Evolutionary conservation across 148 eudicot species (phyloP).

Genomic region (Drosera capensis): DNA sequence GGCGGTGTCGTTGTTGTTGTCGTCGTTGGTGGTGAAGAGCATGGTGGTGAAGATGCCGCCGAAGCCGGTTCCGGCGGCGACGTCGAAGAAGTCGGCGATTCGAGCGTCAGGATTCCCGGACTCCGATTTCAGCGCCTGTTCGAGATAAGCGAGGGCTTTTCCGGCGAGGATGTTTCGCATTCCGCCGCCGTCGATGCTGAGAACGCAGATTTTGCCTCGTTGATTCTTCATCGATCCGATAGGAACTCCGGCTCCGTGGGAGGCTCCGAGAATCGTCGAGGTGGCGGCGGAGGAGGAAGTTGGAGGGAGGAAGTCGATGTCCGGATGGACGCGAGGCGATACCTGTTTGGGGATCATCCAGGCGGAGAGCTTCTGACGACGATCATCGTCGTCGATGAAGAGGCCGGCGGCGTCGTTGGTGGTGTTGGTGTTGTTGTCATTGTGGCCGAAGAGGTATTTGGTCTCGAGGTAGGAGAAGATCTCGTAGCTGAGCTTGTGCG

Average conservation of each 20-base stretch:
- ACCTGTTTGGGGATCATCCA: slow-evolving; percentile 51
- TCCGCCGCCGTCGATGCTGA: slow-evolving; percentile 76
- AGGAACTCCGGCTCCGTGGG: slow-evolving; percentile 6
- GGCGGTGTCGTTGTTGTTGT: too few species aligned
- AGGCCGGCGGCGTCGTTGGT: too few species aligned
- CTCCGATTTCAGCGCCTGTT: slow-evolving; percentile 39
- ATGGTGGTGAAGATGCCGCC: slow-evolving; percentile 77
- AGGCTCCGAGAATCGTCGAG: not conserved
- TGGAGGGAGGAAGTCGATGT: slow-evolving; percentile 4
- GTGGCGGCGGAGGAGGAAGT: not conserved
- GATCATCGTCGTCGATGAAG: too few species aligned
- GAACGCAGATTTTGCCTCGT: slow-evolving; percentile 71
- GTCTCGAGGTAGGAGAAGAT: slow-evolving; percentile 75
- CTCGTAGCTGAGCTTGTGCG: slow-evolving; percentile 89
- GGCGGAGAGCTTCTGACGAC: slow-evolving; percentile 42
- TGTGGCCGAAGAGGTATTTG: slow-evolving; percentile 82
- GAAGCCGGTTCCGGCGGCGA: slow-evolving; percentile 68
- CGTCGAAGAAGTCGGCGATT: slow-evolving; percentile 79
- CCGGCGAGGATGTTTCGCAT: slow-evolving; percentile 66
- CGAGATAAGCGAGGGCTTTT: slow-evolving; percentile 58
- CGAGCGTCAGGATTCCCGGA: slow-evolving; percentile 65
- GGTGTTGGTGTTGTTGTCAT: too few species aligned
- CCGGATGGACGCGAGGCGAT: slow-evolving; percentile 14
- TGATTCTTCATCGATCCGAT: slow-evolving; percentile 44
- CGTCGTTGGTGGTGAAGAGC: slow-evolving; percentile 51